Conservation (phyloP, 2,329 filamentous ascomycete genomes). For the Passalora sequoiae region DNA sequence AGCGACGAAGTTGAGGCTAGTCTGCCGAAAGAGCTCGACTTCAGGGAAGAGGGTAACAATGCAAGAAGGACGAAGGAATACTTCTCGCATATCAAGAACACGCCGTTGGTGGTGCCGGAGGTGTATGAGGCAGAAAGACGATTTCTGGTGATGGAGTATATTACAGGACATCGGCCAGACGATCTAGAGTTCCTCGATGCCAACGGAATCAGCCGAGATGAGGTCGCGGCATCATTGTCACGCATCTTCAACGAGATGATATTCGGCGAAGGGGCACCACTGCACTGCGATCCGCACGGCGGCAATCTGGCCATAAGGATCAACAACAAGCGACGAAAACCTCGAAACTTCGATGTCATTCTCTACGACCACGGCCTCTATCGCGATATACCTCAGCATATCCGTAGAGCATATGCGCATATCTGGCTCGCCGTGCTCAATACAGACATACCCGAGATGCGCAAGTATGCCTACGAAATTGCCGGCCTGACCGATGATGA, state of each 20-base stretch:
- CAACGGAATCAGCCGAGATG: constrained; percentile 85
- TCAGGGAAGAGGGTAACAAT: constrained; percentile 78
- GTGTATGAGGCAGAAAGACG: constrained; percentile 85
- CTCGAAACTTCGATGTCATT: constrained; percentile 84
- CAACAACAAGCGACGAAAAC: constrained; percentile 55
- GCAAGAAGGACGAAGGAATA: constrained; percentile 73
- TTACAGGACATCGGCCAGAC: constrained; percentile 80
- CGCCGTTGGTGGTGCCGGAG: constrained; percentile 82
- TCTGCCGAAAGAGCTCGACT: constrained; percentile 86
- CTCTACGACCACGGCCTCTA: constrained; percentile 97
- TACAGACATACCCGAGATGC: constrained; percentile 78
- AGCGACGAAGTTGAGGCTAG: constrained; percentile 89
- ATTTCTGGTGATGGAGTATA: constrained; percentile 91
- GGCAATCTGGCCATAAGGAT: constrained; percentile 91
- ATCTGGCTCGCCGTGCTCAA: constrained; percentile 96
- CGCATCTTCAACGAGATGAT: constrained; percentile 99
- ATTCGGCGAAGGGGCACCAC: constrained; percentile 77
- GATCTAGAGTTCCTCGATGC: constrained; percentile 81
- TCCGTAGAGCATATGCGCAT: constrained; percentile 86
- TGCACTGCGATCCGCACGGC: constrained; percentile 96
- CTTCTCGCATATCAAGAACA: constrained; percentile 66
- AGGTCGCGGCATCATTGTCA: constrained; percentile 85
- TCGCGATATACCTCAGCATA: constrained; percentile 73
- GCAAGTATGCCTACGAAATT: constrained; percentile 80
- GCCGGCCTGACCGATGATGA: constrained; percentile 83